Evolutionary conservation across 176 grass and related monocot species (phyloP).

Genomic region (Puya raimondii): DNA sequence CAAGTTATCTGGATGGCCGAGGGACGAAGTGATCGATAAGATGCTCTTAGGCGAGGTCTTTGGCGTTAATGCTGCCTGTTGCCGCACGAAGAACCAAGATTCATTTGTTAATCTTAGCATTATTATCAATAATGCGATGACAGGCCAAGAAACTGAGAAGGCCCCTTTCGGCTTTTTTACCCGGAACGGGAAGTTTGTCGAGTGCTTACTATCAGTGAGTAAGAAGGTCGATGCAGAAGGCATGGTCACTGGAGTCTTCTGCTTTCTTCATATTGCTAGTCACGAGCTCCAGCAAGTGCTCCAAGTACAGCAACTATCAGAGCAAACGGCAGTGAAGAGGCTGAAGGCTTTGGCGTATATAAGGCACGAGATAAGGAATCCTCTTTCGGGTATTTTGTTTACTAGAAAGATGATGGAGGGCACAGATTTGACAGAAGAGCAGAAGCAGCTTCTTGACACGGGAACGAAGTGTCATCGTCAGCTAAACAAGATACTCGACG

Average conservation of each 20-base stretch:
- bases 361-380: conserved; percentile 72
- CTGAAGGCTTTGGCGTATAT: conserved; percentile 83
- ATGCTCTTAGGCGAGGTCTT: conserved; percentile 95
- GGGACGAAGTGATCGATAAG: conserved; percentile 76
- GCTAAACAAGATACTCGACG: conserved; percentile 73
- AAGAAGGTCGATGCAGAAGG: conserved; percentile 58
- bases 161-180: conserved; percentile 64
- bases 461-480: conserved; percentile 57
- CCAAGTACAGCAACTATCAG: conserved; percentile 65
- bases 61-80: conserved; percentile 46
- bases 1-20: conserved; percentile 67
- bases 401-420: conserved; percentile 50
- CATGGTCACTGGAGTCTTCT: conserved; percentile 62
- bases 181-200: conserved; percentile 38
- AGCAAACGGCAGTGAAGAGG: conserved; percentile 47
- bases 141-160: conserved; percentile 70
- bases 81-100: conserved; percentile 67
- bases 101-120: conserved; percentile 64
- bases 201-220: conserved; percentile 75
- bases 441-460: conserved; percentile 46
- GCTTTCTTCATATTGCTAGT: conserved; percentile 86
- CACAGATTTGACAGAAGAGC: conserved; percentile 61
- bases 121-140: conserved; percentile 76
- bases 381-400: conserved; percentile 79
- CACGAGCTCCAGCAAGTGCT: conserved; percentile 68